phyloP scores from a whole-genome alignment of 768 basidiomycete species.

The Tulasnella sp. region DNA sequence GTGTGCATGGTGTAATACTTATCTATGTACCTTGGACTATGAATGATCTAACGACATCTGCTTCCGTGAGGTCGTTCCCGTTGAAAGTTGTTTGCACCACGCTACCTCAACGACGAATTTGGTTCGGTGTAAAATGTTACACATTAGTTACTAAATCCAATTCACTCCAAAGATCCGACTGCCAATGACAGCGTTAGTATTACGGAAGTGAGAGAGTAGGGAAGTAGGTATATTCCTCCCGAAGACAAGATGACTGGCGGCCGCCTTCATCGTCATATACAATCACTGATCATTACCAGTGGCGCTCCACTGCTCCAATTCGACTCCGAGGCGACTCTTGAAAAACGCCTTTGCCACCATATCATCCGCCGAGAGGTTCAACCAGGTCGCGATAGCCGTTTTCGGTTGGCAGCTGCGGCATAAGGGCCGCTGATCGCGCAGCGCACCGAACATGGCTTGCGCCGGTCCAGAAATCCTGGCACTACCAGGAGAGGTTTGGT shows the following conservation, averaged over 20 bases:
- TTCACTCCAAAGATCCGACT: no score
- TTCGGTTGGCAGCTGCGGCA: background rate
- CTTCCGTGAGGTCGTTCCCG: background rate
- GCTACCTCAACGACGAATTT: no score
- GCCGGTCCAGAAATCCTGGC: background rate
- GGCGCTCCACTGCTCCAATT: background rate
- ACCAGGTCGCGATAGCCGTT: background rate
- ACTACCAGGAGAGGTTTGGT: background rate
- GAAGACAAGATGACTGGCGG: no score
- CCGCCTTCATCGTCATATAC: no score
- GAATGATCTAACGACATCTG: conserved; percentile 6
- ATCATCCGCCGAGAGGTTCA: background rate
- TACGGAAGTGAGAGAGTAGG: no score
- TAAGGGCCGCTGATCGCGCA: background rate
- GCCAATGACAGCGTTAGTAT: no score
- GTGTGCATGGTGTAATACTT: background rate
- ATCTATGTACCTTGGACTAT: background rate
- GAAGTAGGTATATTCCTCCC: no score
- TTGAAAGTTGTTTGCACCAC: background rate
- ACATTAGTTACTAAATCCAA: no score
- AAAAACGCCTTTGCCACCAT: background rate
- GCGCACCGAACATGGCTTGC: background rate
- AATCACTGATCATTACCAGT: background rate
- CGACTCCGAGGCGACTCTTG: background rate
- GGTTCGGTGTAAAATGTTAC: background rate